phyloP scores from a whole-genome alignment of 345 rosid species.

The Syzygium aqueum region DNA sequence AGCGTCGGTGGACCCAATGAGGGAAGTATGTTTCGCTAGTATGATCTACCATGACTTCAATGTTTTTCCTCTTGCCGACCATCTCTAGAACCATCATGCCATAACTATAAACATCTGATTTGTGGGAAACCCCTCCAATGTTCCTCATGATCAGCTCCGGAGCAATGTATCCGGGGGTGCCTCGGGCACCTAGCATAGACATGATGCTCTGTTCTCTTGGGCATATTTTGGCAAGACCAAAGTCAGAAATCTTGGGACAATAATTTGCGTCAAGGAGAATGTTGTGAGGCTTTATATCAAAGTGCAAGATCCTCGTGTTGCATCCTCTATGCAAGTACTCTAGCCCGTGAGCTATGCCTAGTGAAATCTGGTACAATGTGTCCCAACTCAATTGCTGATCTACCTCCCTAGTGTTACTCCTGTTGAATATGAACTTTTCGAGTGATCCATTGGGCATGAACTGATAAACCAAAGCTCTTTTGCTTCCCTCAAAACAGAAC shows the following conservation, averaged over 20 bases:
- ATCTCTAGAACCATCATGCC: conserved; percentile 16
- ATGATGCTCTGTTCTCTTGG: conserved; percentile 12
- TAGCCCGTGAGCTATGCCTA: conserved; percentile 35
- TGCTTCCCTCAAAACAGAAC: conserved; percentile 13
- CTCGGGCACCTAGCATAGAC: conserved; percentile 11
- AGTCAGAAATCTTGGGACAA: conserved; percentile 82
- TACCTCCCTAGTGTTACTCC: not conserved
- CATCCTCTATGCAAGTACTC: conserved; percentile 38
- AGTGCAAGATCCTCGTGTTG: conserved; percentile 28
- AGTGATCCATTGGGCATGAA: conserved; percentile 31
- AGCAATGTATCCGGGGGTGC: conserved; percentile 33
- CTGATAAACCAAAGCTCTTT: conserved; percentile 23
- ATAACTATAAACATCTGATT: conserved; percentile 27
- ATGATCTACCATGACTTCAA: not conserved
- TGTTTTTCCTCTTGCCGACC: not conserved
- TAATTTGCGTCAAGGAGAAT: conserved; percentile 69
- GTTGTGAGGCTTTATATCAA: conserved; percentile 77
- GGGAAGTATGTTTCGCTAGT: not conserved
- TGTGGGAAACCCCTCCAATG: conserved; percentile 31
- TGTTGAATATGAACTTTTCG: conserved; percentile 14
- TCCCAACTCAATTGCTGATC: conserved; percentile 10
- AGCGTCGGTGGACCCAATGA: not conserved
- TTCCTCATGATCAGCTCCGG: conserved; percentile 20
- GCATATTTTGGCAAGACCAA: conserved; percentile 51
- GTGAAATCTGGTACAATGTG: conserved; percentile 28